Percentiles rank a stretch among this genome's conserved stretches.
Conservation (phyloP, 2,329 filamentous ascomycete species). For the Colletotrichum melonis region DNA sequence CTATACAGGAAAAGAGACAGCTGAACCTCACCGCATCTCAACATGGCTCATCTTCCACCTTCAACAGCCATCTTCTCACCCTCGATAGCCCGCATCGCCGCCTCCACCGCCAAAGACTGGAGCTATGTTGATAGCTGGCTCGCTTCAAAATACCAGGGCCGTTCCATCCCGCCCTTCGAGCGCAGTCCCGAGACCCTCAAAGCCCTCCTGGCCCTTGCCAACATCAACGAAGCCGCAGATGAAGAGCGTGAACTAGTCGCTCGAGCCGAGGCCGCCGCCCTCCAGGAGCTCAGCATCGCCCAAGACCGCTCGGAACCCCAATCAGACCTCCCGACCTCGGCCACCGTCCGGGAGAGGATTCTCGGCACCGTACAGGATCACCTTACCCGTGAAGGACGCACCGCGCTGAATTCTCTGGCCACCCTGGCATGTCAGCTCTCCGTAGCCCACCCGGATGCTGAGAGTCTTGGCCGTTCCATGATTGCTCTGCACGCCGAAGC, state of each 20-base stretch:
- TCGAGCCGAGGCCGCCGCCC: slow-evolving; percentile 68
- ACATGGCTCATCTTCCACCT: slow-evolving; percentile 52
- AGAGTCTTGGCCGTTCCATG: slow-evolving; percentile 62
- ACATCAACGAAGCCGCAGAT: slow-evolving; percentile 81
- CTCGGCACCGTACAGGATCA: slow-evolving; percentile 64
- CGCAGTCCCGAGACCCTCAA: slow-evolving; percentile 87
- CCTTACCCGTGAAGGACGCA: slow-evolving; percentile 65
- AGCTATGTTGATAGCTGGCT: slow-evolving; percentile 89
- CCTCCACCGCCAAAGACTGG: slow-evolving; percentile 91
- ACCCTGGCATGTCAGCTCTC: slow-evolving; percentile 61
- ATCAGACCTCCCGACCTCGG: slow-evolving; percentile 34
- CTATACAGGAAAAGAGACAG: not conserved
- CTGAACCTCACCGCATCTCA: not conserved
- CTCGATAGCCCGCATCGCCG: slow-evolving; percentile 77
- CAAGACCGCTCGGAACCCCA: not conserved
- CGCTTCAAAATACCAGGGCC: slow-evolving; percentile 73
- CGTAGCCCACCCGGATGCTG: slow-evolving; percentile 58
- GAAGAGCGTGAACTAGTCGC: slow-evolving; percentile 72
- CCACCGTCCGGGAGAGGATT: slow-evolving; percentile 52
- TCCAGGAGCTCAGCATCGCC: slow-evolving; percentile 58
- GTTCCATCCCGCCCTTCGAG: slow-evolving; percentile 79
- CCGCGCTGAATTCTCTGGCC: slow-evolving; percentile 69
- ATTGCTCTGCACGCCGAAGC: slow-evolving; percentile 66
- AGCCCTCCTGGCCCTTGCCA: slow-evolving; percentile 77
- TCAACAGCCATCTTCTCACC: slow-evolving; percentile 74